These are phyloP conservation scores for Ustulina deusta DNA, from an alignment of 2,329 filamentous ascomycete genomes.

Conservation along the genomic window DNA sequence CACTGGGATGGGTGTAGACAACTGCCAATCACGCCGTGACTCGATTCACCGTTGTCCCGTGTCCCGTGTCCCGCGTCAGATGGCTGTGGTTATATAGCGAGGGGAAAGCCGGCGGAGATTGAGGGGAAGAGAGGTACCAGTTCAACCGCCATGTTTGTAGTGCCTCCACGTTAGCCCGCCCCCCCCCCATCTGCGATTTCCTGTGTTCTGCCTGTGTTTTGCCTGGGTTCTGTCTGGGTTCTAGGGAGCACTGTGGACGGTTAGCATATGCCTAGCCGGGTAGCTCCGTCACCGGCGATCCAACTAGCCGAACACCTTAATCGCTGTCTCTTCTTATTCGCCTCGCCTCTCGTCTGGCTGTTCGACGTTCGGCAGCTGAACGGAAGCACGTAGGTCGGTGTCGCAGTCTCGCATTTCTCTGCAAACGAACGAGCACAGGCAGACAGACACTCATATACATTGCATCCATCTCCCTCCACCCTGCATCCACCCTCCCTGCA, in stretches of 20 bases:
- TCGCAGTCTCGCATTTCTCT: too few relatives aligned
- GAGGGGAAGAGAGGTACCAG: background rate
- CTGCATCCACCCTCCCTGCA: too few relatives aligned
- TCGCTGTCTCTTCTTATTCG: constrained; percentile 18
- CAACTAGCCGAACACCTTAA: constrained; percentile 1
- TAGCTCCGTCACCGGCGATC: constrained; percentile 39
- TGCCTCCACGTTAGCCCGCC: constrained; percentile 8
- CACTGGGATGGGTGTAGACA: constrained; percentile 6
- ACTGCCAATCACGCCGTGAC: constrained; percentile 35
- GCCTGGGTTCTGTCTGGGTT: too few relatives aligned
- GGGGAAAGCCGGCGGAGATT: constrained; percentile 8
- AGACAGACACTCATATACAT: background rate
- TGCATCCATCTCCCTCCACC: background rate
- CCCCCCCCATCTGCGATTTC: constrained; percentile 4
- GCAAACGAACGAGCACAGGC: background rate
- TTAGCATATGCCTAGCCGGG: constrained; percentile 3
- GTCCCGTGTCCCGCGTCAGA: constrained; percentile 5
- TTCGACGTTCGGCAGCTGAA: constrained; percentile 1
- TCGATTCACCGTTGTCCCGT: background rate
- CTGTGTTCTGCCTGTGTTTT: background rate
- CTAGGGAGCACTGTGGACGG: too few relatives aligned
- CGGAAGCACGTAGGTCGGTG: too few relatives aligned
- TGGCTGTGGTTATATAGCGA: constrained; percentile 29
- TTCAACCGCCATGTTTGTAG: constrained; percentile 8
- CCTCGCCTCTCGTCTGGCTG: background rate